Evolutionary conservation across 345 rosid genomes (phyloP), one percentile per base, ranked within the genome.

Genomic region (Sonneratia alba): DNA sequence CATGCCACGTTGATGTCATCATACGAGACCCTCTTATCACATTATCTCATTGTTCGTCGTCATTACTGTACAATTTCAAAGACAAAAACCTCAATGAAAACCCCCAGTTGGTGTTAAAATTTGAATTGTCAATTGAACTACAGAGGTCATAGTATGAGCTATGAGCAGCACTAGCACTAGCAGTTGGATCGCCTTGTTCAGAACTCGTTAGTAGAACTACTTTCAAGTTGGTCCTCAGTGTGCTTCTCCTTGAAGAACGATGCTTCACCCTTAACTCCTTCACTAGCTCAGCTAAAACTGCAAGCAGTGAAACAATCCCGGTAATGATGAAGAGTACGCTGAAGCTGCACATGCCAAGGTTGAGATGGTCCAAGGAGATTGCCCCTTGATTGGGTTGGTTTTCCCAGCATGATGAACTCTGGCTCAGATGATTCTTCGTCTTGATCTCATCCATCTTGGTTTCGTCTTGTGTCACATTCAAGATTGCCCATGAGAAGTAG

Each of bases 401-500:
- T 11, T 73, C 66, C 57, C 40, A 36, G 63, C 76, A 73, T n/a
- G 34, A 7, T 57, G 53, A 27, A 36, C 38, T 73, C 32, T 40
- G 70, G 18, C 66, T 55, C 16, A 61, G 5, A 6, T 13, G 19
- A 49, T 68, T n/a, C 21, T 22, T 71, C 15, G 71, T 55, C 43
- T 75, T 77, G 12, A 86, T 78, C 19, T 0, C 21, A 37, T 15
- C 49, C 81, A 81, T 78, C 61, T 43, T 75, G 0, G 43, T 45
- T 21, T 72, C 72, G 27, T 78, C 65, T 73, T 81, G 74, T 8
- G 83, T 84, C 56, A 84, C 81, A 9, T 62, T 77, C 69, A 86
- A 75, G 79, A 86, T 79, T 49, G 82, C 87, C 62, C 57, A 75
- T 42, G 90, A 86, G 12, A 86, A 18, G 74, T 81, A 74, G 45